Evolutionary conservation across 306 rosid genomes (phyloP).

Genomic region (Quercus mongolica): DNA sequence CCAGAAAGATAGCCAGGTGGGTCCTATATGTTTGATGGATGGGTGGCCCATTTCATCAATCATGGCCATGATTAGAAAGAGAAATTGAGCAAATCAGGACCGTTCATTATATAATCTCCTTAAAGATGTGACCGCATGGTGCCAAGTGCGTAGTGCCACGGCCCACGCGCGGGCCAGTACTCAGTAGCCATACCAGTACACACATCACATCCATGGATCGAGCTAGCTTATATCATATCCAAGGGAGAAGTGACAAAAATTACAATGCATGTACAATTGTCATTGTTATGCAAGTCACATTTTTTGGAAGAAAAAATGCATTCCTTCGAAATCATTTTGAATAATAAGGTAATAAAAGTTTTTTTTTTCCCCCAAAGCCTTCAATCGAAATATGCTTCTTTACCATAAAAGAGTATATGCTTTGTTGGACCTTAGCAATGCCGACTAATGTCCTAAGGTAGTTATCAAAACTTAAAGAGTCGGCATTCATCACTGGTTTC

Average conservation of each 20-base stretch:
- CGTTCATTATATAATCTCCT: background rate
- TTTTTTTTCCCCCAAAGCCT: no score
- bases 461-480: background rate
- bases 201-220: no score
- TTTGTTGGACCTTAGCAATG: background rate
- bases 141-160: no score
- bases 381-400: background rate
- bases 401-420: background rate
- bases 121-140: background rate
- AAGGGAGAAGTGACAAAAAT: no score
- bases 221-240: no score
- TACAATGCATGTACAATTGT: no score
- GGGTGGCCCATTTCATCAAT: slow-evolving; percentile 17
- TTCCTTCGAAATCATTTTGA: background rate
- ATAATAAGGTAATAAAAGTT: background rate
- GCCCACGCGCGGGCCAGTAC: no score
- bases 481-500: background rate
- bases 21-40: slow-evolving; percentile 4
- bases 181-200: no score
- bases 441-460: background rate
- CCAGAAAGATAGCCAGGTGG: slow-evolving; percentile 5
- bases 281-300: no score
- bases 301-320: background rate
- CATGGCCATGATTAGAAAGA: background rate
- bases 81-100: slow-evolving; percentile 7